Evolutionary conservation across 805 yeast genomes (phyloP), one percentile per base, ranked within the genome.

Genomic region (Candida rishiriensis): DNA sequence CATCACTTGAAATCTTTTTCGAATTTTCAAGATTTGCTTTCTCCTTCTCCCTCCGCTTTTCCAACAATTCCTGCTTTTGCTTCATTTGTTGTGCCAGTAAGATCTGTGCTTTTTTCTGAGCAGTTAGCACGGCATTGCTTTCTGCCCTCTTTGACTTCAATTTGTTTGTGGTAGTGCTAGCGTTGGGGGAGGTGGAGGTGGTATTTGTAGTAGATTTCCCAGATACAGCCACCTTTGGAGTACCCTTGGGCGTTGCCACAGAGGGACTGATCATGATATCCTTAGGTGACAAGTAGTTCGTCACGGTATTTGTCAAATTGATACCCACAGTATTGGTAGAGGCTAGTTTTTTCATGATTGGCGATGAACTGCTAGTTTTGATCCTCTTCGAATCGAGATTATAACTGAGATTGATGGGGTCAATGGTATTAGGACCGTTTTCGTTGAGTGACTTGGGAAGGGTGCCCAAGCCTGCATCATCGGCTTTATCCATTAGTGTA

Each of bases 321-420:
- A 45, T 41, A 4, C 51, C 50, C 3, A 42, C 28, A 11, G 45
- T 14, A 8, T 44, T 34, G 14, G 44, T 37, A 26, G 44, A 26
- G 40, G 31, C 39, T 10, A 36, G 41, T 13, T 30, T 40, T 39
- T 29, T 42, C 6, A 36, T n/a, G 6, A 34, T 28, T 16, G 34
- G 34, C 29, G 40, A 21, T 11, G 48, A 16, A 17, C 44, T 55
- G 39, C 29, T 44, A 15, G 42, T 56, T 44, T 59, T 63, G 37
- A 42, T 50, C 36, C 66, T 55, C 45, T 65, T 62, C 9, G 59
- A 47, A 10, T 63, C 65, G 38, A 63, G 48, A 30, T 50, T 55
- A 43, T 60, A 64, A 16, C 64, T 60, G 17, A 65, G 48, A 40
- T 59, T 61, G 28, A 59, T 54, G 9, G 69, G 67, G 48, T 64